Conservation (phyloP, 176 grass and related monocot species). For the Alopecurus myosuroides region DNA sequence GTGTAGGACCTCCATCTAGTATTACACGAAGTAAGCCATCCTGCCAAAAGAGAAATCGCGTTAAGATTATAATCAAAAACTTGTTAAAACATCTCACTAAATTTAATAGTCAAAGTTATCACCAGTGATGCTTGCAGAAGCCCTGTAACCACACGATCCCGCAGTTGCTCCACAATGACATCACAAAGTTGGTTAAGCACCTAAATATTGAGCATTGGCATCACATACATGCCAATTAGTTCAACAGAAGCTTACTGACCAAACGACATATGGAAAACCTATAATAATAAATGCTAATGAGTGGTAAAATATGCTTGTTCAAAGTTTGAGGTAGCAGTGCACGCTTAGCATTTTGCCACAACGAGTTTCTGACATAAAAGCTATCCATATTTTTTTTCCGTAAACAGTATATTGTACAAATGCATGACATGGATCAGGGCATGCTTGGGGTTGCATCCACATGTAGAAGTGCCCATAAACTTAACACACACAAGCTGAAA, state of each 20-base stretch:
- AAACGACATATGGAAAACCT: not conserved
- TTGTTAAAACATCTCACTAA: conserved; percentile 8
- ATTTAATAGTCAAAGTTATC: conserved; percentile 26
- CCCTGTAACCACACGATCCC: conserved; percentile 92
- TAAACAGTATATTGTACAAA: not conserved
- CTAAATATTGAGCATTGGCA: conserved; percentile 41
- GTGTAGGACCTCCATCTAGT: conserved; percentile 90
- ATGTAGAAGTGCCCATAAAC: not conserved
- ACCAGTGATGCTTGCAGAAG: conserved; percentile 98
- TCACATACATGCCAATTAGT: conserved; percentile 8
- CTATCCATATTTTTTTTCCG: not conserved
- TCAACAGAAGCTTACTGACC: conserved; percentile 5
- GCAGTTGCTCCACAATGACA: conserved; percentile 85
- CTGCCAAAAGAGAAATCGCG: conserved; percentile 34
- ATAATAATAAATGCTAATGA: conserved; percentile 3
- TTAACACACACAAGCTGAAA: not conserved
- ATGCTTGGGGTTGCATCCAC: conserved; percentile 7
- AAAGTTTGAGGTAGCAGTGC: conserved; percentile 8
- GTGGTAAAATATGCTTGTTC: not conserved
- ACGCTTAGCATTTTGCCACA: conserved; percentile 7
- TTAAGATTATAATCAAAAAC: conserved; percentile 15
- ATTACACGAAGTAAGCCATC: conserved; percentile 94
- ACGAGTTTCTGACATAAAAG: not conserved
- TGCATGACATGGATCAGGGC: conserved; percentile 1
- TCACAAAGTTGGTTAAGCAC: conserved; percentile 85